Evolutionary conservation across 106 monocot genomes (phyloP).

Genomic region (Cymbidium sinense): DNA sequence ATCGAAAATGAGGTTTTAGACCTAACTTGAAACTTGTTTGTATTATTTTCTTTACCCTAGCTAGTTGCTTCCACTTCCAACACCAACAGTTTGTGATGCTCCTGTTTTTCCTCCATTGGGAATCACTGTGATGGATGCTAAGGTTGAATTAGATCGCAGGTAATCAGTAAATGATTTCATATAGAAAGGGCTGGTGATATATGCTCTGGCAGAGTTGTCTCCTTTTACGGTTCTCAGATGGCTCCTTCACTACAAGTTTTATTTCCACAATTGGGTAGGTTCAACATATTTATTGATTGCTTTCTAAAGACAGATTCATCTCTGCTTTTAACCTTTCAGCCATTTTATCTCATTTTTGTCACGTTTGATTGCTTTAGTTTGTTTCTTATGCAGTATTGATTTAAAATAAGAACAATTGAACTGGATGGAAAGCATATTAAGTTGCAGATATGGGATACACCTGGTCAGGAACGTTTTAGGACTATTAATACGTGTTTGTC

Average conservation of each 20-base stretch:
- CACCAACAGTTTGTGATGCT: too few species aligned
- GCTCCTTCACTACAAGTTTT: constrained; percentile 31
- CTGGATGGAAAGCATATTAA: constrained; percentile 26
- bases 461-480: constrained; percentile 27
- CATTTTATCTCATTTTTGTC: neutral
- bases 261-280: constrained; percentile 30
- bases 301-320: neutral
- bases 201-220: constrained; percentile 25
- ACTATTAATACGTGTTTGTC: constrained; percentile 17
- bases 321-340: neutral
- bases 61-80: too few species aligned
- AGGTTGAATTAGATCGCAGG: neutral
- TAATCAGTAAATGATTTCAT: neutral
- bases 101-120: too few species aligned
- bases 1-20: too few species aligned
- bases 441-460: constrained; percentile 30
- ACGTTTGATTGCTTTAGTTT: constrained; percentile 3
- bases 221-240: constrained; percentile 32
- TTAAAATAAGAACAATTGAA: constrained; percentile 31
- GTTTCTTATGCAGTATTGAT: constrained; percentile 15
- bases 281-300: neutral
- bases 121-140: neutral
- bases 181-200: neutral
- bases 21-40: too few species aligned
- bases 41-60: too few species aligned